Evolutionary conservation across 2,329 filamentous ascomycete genomes (phyloP).

Genomic region (Bipolaris gigantea): DNA sequence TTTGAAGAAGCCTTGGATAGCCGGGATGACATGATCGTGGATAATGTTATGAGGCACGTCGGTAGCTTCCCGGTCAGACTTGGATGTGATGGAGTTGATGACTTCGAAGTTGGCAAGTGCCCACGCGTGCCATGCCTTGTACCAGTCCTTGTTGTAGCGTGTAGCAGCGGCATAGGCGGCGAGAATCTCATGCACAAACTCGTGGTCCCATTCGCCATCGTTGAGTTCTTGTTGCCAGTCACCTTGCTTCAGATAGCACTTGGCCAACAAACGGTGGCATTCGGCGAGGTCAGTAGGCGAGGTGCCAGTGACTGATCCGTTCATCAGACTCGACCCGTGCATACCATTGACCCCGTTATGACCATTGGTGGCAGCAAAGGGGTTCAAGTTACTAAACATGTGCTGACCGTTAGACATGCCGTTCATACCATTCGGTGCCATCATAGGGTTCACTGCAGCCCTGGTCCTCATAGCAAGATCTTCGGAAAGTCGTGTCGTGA

Average conservation of each 20-base stretch:
- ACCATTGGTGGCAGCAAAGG: constrained; percentile 51
- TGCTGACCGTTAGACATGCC: constrained; percentile 49
- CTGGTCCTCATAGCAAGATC: constrained; percentile 54
- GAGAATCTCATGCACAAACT: constrained; percentile 84
- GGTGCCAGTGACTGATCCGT: constrained; percentile 27
- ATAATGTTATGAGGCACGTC: constrained; percentile 68
- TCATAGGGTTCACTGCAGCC: constrained; percentile 42
- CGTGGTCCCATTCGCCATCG: constrained; percentile 84
- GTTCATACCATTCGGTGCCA: constrained; percentile 43
- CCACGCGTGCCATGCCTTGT: constrained; percentile 99
- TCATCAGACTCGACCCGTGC: constrained; percentile 39
- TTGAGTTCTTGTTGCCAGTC: constrained; percentile 91
- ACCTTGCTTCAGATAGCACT: constrained; percentile 93
- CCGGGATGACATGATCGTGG: constrained; percentile 87
- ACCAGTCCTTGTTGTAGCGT: constrained; percentile 91
- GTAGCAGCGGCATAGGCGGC: constrained; percentile 91
- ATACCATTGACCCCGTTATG: constrained; percentile 53
- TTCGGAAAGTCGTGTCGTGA: constrained; percentile 62
- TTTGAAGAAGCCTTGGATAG: constrained; percentile 94
- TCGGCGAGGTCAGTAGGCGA: constrained; percentile 52
- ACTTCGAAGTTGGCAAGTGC: constrained; percentile 98
- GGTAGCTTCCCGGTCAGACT: constrained; percentile 62
- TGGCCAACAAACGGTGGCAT: constrained; percentile 74
- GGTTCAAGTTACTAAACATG: constrained; percentile 38
- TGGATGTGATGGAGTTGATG: constrained; percentile 76